phyloP scores from a whole-genome alignment of 2,329 filamentous ascomycete species.

The Pseudogymnoascus sp. region DNA sequence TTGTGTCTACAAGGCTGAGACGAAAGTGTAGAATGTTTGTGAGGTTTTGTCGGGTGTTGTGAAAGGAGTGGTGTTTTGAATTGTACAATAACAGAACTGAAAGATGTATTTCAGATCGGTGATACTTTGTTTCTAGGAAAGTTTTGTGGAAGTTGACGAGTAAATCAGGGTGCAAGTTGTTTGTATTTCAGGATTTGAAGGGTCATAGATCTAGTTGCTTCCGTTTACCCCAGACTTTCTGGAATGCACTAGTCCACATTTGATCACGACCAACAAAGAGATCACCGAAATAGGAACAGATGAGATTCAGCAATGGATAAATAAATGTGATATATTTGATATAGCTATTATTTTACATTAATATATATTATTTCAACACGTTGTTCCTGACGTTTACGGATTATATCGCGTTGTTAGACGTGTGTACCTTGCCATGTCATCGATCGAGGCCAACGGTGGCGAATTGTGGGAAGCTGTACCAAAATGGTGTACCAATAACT shows the following conservation, averaged over 20 bases:
- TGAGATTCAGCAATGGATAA: background rate
- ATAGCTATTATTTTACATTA: background rate
- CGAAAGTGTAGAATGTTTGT: background rate
- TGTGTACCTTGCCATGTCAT: constrained; percentile 8
- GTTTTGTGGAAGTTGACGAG: background rate
- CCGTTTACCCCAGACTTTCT: constrained; percentile 5
- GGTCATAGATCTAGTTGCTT: constrained; percentile 12
- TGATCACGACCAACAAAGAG: background rate
- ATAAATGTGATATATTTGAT: background rate
- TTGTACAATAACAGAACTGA: constrained; percentile 8
- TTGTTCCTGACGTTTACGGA: background rate
- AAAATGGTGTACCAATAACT: background rate
- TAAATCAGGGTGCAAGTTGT: constrained; percentile 8
- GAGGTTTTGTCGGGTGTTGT: background rate
- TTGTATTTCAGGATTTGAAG: constrained; percentile 10
- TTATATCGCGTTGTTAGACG: background rate
- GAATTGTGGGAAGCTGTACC: constrained; percentile 2
- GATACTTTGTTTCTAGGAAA: background rate
- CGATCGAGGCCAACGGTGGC: background rate
- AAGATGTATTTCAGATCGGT: background rate
- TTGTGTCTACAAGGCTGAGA: constrained; percentile 31
- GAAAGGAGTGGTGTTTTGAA: background rate
- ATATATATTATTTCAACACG: background rate
- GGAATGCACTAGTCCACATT: constrained; percentile 10
- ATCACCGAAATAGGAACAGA: background rate